Conservation (phyloP, 768 basidiomycete genomes). For the Cyclocybe cylindracea region DNA sequence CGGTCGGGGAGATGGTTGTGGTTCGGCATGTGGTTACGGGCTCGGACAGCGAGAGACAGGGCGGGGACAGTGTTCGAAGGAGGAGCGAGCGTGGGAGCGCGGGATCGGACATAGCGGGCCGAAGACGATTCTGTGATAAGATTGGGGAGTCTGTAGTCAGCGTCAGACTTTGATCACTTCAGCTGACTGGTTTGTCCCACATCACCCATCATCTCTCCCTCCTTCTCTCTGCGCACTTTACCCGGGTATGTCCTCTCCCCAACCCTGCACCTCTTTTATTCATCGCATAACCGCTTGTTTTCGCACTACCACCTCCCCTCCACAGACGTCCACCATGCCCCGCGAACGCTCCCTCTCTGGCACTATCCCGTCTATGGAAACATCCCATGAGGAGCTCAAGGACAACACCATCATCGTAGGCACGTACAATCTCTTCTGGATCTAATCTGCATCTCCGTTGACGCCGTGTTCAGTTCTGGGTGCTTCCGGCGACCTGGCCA, state of each 20-base stretch:
- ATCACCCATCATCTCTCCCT: slow-evolving; percentile 14
- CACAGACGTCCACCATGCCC: slow-evolving; percentile 34
- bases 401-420: slow-evolving; percentile 91
- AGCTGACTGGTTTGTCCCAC: slow-evolving; percentile 17
- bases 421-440: slow-evolving; percentile 36
- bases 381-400: slow-evolving; percentile 66
- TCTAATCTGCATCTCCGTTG: slow-evolving; percentile 1
- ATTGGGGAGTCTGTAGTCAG: slow-evolving; percentile 15
- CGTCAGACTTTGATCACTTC: slow-evolving; percentile 12
- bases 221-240: slow-evolving; percentile 3
- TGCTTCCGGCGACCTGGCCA: slow-evolving; percentile 95
- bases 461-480: slow-evolving; percentile 69
- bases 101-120: slow-evolving; percentile 22
- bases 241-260: slow-evolving; percentile 13
- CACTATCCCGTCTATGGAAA: slow-evolving; percentile 90
- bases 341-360: slow-evolving; percentile 67
- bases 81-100: slow-evolving; percentile 18
- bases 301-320: slow-evolving; percentile 10
- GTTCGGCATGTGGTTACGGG: slow-evolving; percentile 10
- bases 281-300: not conserved
- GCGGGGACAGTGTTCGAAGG: slow-evolving; percentile 7
- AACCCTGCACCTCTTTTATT: slow-evolving; percentile 8
- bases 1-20: slow-evolving; percentile 8
- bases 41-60: slow-evolving; percentile 7
- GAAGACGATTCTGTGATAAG: slow-evolving; percentile 21